Conservation (phyloP, 306 rosid species). For the Clitoria ternatea region DNA sequence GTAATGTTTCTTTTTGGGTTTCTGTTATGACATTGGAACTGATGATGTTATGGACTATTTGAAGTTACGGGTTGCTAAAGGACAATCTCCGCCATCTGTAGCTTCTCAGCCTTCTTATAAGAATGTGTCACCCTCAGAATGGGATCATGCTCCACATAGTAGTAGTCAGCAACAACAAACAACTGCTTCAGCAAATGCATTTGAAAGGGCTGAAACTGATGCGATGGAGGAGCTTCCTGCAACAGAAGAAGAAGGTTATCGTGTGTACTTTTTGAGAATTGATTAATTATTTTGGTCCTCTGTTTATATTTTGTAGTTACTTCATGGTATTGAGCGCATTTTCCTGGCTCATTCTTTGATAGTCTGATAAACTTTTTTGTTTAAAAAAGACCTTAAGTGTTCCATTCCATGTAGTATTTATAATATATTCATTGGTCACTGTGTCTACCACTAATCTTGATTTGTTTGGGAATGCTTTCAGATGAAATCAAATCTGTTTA, state of each 20-base stretch:
- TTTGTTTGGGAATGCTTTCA: conserved; percentile 36
- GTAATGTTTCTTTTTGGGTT: conserved; percentile 14
- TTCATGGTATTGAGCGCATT: not conserved
- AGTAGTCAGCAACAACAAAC: conserved; percentile 37
- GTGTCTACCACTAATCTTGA: conserved; percentile 3
- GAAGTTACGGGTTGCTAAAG: conserved; percentile 83
- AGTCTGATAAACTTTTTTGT: not conserved
- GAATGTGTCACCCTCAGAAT: conserved; percentile 35
- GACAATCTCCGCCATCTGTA: conserved; percentile 40
- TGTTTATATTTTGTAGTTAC: not conserved
- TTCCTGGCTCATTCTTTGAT: not conserved
- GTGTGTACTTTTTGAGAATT: conserved; percentile 15
- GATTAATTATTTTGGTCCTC: not conserved
- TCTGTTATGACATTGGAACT: conserved; percentile 19
- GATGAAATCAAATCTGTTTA: conserved; percentile 90
- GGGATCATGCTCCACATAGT: conserved; percentile 37
- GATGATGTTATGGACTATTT: conserved; percentile 33
- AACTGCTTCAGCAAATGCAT: conserved; percentile 15
- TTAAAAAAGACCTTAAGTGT: not conserved
- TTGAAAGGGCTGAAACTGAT: conserved; percentile 37
- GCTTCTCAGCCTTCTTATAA: conserved; percentile 38
- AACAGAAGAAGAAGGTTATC: conserved; percentile 42
- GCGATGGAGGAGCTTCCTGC: conserved; percentile 40
- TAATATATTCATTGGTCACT: not conserved
- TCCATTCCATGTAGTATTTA: not conserved